Evolutionary conservation across 1,284 basidiomycete genomes (phyloP), one percentile per base, ranked within the genome.

Genomic region (Puccinia horiana): DNA sequence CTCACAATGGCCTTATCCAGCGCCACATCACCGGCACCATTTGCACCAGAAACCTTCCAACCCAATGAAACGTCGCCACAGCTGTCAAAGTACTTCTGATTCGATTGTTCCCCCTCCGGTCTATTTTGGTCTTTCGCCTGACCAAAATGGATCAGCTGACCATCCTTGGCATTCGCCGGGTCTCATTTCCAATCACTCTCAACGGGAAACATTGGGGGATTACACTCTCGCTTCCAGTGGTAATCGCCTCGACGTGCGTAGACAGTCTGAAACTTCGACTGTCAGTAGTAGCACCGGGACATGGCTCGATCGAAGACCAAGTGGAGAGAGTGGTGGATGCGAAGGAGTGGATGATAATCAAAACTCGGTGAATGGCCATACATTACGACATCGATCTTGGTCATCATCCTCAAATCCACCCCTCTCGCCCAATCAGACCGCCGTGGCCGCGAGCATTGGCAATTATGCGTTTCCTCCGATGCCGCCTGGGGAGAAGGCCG

Each of bases 1-100:
- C 9, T 75, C 49, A 26, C 73, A 75, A 37, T 75, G 73, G 49
- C 73, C 73, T 75, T 75, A 56, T 42, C 73, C 73, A 37, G 40
- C 40, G n/a, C 52, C 49, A 52, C 73, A 75, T 32, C 73, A 75
- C 56, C 73, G 56, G 20, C 52, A 75, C 23, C 52, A 74, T 8
- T 23, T 35, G 5, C 72, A 75, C 56, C 70, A 73, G 16, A 56
- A 54, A 75, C 73, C 49, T 18, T 18, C 73, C 9, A 75, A 32
- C 29, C 69, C 69, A 72, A 52, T 72, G 26, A 72, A 52, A 29
- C 69, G 69, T 72, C 69, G 69, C 69, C 42, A 72, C 42, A 72
- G 69, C 44, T 49, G 69, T 35, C 69, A 72, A 44, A 52, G 47
- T 49, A 49, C n/a, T 32, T 52, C 69, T 52, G 69, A 72, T 5